phyloP scores from a whole-genome alignment of 2,329 filamentous ascomycete species.

The Paramyrothecium sp. region DNA sequence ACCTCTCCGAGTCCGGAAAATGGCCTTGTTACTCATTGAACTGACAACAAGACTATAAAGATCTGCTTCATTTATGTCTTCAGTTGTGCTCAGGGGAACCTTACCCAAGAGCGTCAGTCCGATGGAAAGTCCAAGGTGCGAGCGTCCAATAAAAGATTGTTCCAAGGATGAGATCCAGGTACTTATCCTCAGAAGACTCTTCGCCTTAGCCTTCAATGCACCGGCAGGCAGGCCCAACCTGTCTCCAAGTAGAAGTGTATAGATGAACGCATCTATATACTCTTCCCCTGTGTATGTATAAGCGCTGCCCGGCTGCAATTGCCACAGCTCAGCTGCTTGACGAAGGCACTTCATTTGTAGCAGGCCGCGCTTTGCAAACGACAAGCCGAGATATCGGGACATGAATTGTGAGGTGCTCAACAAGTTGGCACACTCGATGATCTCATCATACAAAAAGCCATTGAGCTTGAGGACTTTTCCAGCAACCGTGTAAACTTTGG shows the following conservation, averaged over 20 bases:
- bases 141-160: background rate
- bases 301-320: background rate
- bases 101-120: background rate
- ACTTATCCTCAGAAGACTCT: background rate
- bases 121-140: background rate
- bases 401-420: background rate
- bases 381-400: background rate
- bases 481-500: background rate
- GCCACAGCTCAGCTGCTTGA: background rate
- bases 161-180: background rate
- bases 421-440: background rate
- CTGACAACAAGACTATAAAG: background rate
- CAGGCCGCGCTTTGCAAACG: background rate
- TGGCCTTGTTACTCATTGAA: background rate
- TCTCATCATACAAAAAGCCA: background rate
- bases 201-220: background rate
- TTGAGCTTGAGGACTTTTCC: constrained; percentile 1
- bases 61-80: background rate
- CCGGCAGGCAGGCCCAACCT: background rate
- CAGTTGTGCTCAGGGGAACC: background rate
- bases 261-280: background rate
- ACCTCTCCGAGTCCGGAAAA: background rate
- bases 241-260: background rate
- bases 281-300: background rate
- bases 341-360: background rate